Evolutionary conservation across 2,329 filamentous ascomycete genomes (phyloP).

Genomic region (Hypoxylon sp.): DNA sequence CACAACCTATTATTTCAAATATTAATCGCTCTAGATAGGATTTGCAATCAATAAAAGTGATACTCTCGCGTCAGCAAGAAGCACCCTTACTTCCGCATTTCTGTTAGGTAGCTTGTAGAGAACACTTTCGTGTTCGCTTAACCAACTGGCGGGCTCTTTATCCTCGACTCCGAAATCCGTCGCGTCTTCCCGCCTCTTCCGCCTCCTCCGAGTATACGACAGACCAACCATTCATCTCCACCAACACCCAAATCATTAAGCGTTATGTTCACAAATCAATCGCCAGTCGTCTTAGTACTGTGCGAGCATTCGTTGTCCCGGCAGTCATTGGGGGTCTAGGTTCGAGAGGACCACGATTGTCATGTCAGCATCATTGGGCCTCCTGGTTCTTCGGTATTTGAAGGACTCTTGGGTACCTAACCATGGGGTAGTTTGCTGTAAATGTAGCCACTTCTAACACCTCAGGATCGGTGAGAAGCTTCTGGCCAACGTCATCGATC

Average conservation of each 20-base stretch:
- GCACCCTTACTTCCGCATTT: conserved; percentile 18
- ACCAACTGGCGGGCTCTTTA: conserved; percentile 1
- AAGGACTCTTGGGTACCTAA: conserved; percentile 21
- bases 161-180: conserved; percentile 18
- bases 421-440: conserved; percentile 11
- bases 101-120: conserved; percentile 15
- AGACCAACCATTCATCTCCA: conserved; percentile 8
- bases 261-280: conserved; percentile 9
- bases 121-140: conserved; percentile 30
- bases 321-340: conserved; percentile 10
- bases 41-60: conserved; percentile 2
- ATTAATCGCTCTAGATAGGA: neutral
- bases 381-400: conserved; percentile 11
- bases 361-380: no score
- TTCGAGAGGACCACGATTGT: conserved; percentile 15
- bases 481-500: conserved; percentile 6
- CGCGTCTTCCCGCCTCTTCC: conserved; percentile 20
- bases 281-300: neutral
- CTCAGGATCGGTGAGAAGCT: conserved; percentile 17
- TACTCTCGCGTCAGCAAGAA: conserved; percentile 24
- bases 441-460: conserved; percentile 9
- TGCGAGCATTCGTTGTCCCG: conserved; percentile 17
- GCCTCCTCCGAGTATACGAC: conserved; percentile 8
- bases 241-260: neutral
- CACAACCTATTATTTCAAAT: neutral